Conservation (phyloP, 2,329 filamentous ascomycete genomes). For the Aspergillus puulaauensis region DNA sequence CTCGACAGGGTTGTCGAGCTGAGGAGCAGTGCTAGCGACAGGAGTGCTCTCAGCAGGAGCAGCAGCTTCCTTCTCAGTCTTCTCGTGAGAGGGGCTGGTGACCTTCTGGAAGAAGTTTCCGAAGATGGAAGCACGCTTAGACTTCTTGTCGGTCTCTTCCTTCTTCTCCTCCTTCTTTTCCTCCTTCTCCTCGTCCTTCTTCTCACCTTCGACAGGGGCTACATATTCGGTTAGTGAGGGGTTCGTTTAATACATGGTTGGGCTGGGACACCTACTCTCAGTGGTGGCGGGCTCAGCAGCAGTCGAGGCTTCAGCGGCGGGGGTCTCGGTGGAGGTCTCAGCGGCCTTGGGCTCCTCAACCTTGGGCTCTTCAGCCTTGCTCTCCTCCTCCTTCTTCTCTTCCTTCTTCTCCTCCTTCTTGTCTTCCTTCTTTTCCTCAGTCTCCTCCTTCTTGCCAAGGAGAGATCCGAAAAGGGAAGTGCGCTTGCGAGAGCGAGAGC, state of each 20-base stretch:
- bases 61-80: slow-evolving; percentile 49
- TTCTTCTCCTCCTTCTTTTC: slow-evolving; percentile 29
- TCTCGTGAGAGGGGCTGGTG: slow-evolving; percentile 45
- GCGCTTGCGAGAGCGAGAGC: slow-evolving; percentile 59
- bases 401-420: background rate
- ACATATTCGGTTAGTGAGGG: slow-evolving; percentile 31
- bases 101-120: slow-evolving; percentile 74
- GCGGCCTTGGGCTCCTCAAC: slow-evolving; percentile 41
- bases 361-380: slow-evolving; percentile 25
- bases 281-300: slow-evolving; percentile 9
- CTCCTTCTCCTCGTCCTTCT: slow-evolving; percentile 21
- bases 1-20: slow-evolving; percentile 47
- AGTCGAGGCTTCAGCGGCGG: slow-evolving; percentile 16
- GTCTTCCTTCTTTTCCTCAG: slow-evolving; percentile 42
- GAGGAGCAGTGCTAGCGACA: slow-evolving; percentile 50
- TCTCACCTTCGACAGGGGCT: slow-evolving; percentile 44
- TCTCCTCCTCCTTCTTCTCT: slow-evolving; percentile 31
- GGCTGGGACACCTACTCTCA: slow-evolving; percentile 20
- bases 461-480: slow-evolving; percentile 45
- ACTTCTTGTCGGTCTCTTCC: slow-evolving; percentile 49
- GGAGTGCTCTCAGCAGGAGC: slow-evolving; percentile 47
- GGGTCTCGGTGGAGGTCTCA: slow-evolving; percentile 17
- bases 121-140: slow-evolving; percentile 85
- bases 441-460: slow-evolving; percentile 62
- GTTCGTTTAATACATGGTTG: background rate